These are phyloP conservation scores for Curvularia verruculosa DNA, from an alignment of 2,329 filamentous ascomycete species.

Conservation along the genomic window DNA sequence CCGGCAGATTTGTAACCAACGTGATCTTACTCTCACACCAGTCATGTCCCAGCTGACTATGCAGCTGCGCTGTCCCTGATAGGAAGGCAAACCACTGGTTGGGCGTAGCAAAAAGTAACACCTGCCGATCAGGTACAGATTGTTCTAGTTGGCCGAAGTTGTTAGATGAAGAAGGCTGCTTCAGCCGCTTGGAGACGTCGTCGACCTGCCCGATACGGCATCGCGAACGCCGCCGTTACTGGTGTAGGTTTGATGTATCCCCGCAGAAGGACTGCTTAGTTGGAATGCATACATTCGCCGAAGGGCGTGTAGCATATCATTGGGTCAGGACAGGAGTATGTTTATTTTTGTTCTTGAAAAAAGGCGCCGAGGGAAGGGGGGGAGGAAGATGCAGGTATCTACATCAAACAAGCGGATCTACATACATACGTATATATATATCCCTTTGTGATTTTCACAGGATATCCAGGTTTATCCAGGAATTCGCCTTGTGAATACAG, in stretches of 20 bases:
- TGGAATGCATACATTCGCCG: constrained; percentile 6
- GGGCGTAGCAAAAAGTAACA: constrained; percentile 7
- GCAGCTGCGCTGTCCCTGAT: constrained; percentile 37
- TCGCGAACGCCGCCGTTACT: constrained; percentile 26
- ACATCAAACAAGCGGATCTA: not conserved
- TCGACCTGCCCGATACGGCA: constrained; percentile 38
- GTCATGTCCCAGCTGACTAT: constrained; percentile 17
- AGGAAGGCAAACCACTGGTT: constrained; percentile 34
- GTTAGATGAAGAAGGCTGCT: constrained; percentile 24
- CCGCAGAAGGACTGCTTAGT: constrained; percentile 1
- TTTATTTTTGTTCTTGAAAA: not conserved
- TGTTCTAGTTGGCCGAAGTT: constrained; percentile 12
- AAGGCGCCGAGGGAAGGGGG: not conserved
- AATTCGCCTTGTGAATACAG: not conserved
- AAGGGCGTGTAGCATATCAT: constrained; percentile 38
- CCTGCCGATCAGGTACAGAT: constrained; percentile 31
- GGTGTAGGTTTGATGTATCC: constrained; percentile 6
- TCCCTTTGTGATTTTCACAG: not conserved
- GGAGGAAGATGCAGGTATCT: not conserved
- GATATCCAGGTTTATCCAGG: not conserved
- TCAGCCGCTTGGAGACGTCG: constrained; percentile 23
- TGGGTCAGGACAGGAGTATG: constrained; percentile 26
- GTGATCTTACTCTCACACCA: constrained; percentile 26
- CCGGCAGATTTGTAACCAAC: constrained; percentile 20
- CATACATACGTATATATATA: too few species aligned